Base-by-base conservation (phyloP, 345 rosid genomes). In the Ailanthus altissimus region DNA sequence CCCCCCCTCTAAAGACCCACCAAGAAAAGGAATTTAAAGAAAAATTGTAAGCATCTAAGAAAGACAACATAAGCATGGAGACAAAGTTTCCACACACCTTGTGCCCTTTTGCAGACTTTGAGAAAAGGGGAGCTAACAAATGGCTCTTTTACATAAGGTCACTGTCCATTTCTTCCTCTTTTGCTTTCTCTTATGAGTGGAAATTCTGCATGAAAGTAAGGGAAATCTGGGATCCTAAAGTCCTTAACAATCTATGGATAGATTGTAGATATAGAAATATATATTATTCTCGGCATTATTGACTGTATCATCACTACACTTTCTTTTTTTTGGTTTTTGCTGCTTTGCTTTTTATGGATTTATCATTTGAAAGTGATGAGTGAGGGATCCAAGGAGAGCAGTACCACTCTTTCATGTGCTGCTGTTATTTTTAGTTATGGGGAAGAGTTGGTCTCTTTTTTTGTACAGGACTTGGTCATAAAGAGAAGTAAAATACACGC, bases 341-440 rank as follows among this genome's bases (percentile, higher is more conserved):
- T 20, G 20, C 18, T 53, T 36, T 66, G 60, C 42, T 58, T 82
- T 80, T 80, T 64, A 23, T 66, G 75, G 69, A n/a, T 58, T 67
- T 76, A 79, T 85, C 86, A 85, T 84, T 82, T 81, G 82, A 78
- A 83, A 85, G 88, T 80, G 77, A 88, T 84, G 83, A 84, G 79
- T 78, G 86, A 80, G 80, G 89, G 92, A 87, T 87, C 90, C 89
- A 26, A 89, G 86, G 85, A 70, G 78, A 70, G 72, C 78, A 64
- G 77, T 56, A 68, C 66, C 23, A 47, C 13, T 7, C 18, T 32
- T 79, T 77, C 81, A 79, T 80, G 79, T 64, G 72, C 36, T 79
- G 75, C 61, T 68, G 79, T 50, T 64, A 67, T 80, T 53, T 75
- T 78, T 64, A n/a, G 72, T 72, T 60, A 12, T 59, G 56, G 78